Percentiles rank a stretch among this genome's conserved stretches.
Evolutionary conservation across 139 green algal genomes (phyloP).

Genomic region (Diplosphaera chodatii): DNA sequence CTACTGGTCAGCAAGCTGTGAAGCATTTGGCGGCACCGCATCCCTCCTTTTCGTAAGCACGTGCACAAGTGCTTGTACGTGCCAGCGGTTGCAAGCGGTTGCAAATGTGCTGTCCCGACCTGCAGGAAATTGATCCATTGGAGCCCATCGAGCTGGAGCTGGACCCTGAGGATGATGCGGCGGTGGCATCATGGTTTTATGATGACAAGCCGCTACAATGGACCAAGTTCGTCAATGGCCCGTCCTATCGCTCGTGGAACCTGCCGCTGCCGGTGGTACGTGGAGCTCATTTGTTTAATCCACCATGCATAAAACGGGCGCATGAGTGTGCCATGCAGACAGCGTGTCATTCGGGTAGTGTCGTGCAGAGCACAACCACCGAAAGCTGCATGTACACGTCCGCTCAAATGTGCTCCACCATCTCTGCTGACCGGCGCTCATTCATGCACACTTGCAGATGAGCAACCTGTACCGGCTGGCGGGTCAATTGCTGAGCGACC

Average conservation of each 20-base stretch:
- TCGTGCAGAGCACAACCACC: too few relatives aligned
- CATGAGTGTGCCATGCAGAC: too few relatives aligned
- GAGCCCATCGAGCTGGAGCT: conserved; percentile 98
- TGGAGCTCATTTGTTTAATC: neutral
- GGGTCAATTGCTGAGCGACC: conserved; percentile 91
- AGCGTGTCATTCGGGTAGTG: too few relatives aligned
- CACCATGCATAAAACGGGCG: too few relatives aligned
- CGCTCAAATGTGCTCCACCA: too few relatives aligned
- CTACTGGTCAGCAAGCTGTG: too few relatives aligned
- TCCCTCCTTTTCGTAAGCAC: too few relatives aligned
- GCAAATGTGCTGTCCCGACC: neutral
- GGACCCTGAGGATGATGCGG: conserved; percentile 87
- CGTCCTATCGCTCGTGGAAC: conserved; percentile 89
- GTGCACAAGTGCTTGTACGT: too few relatives aligned
- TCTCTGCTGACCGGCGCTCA: too few relatives aligned
- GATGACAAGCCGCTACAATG: conserved; percentile 88
- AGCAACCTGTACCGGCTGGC: conserved; percentile 20
- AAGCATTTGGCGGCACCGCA: too few relatives aligned
- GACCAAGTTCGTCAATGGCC: conserved; percentile 88
- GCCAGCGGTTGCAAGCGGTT: neutral
- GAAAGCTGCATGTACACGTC: too few relatives aligned
- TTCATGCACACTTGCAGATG: neutral
- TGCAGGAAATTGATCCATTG: conserved; percentile 84
- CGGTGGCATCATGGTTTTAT: conserved; percentile 92
- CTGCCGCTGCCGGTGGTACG: conserved; percentile 92